Evolutionary conservation across 345 rosid genomes (phyloP).

Genomic region (Gossypium bickii): DNA sequence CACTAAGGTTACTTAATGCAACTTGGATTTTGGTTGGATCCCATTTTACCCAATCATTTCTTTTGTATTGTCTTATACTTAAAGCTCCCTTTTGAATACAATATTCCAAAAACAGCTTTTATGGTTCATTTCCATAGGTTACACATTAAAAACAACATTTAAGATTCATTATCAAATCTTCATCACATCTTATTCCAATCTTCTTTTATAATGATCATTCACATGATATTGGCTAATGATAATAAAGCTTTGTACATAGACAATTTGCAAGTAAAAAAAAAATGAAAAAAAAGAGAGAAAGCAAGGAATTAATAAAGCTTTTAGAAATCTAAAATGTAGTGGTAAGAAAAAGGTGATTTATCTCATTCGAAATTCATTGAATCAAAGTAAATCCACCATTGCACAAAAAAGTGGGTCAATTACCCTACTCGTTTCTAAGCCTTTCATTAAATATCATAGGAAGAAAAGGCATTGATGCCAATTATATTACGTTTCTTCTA

Average conservation of each 20-base stretch:
- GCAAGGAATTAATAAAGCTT: not conserved
- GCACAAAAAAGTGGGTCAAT: not conserved
- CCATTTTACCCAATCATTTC: not conserved
- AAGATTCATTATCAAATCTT: not conserved
- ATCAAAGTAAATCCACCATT: conserved; percentile 6
- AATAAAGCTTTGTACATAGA: not conserved
- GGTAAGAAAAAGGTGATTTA: not conserved
- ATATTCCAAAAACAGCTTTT: not conserved
- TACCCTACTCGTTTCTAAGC: not conserved
- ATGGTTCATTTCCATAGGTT: not conserved
- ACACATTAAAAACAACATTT: not conserved
- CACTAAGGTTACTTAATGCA: not conserved
- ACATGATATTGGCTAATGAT: not conserved
- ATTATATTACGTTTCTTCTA: no score
- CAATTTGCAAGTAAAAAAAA: not conserved
- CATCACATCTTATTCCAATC: not conserved
- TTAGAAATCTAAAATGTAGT: not conserved
- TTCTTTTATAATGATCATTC: not conserved
- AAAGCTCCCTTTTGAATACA: not conserved
- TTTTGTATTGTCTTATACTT: not conserved
- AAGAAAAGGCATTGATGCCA: no score
- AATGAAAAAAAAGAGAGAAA: no score
- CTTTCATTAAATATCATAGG: not conserved
- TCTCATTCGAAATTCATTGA: not conserved
- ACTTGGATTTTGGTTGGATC: not conserved